Percentiles rank a stretch among this genome's conserved stretches.
phyloP scores from a whole-genome alignment of 345 rosid genomes.

The Triadica sebifera region DNA sequence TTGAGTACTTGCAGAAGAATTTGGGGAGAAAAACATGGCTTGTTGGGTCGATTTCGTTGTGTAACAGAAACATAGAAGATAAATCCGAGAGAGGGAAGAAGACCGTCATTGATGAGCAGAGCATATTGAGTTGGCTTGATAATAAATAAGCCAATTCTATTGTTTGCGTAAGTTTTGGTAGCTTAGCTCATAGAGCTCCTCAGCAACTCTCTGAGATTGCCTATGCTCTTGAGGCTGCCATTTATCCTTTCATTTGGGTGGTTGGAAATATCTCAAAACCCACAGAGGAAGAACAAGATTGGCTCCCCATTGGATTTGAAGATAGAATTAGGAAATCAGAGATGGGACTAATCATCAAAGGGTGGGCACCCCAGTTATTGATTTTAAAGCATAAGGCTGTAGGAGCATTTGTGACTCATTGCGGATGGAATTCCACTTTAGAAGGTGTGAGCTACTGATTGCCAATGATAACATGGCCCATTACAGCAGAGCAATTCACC shows the following conservation, averaged over 20 bases:
- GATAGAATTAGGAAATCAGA: constrained; percentile 24
- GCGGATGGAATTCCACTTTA: constrained; percentile 26
- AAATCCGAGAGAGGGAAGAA: constrained; percentile 43
- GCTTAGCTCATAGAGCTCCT: constrained; percentile 32
- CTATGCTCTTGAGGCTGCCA: constrained; percentile 38
- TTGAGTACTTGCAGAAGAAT: constrained; percentile 31
- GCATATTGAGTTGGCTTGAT: constrained; percentile 43
- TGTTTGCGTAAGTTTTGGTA: constrained; percentile 50
- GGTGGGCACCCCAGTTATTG: constrained; percentile 25
- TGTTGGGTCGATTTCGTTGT: constrained; percentile 49
- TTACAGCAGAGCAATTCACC: constrained; percentile 17
- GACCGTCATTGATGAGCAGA: constrained; percentile 27
- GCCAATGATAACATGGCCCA: constrained; percentile 24
- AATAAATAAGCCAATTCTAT: constrained; percentile 45
- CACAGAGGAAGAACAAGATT: constrained; percentile 9
- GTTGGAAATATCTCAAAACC: constrained; percentile 30
- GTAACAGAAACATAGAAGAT: constrained; percentile 32
- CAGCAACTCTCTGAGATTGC: constrained; percentile 48
- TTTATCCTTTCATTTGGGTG: constrained; percentile 49
- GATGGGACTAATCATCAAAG: constrained; percentile 9
- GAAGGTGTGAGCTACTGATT: constrained; percentile 19
- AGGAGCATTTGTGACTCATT: constrained; percentile 21
- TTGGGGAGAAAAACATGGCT: constrained; percentile 43
- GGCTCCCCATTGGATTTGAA: constrained; percentile 41
- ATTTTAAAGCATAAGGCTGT: constrained; percentile 15